Base-by-base conservation (phyloP, 2,329 filamentous ascomycete genomes). In the Paecilomyces niveus region DNA sequence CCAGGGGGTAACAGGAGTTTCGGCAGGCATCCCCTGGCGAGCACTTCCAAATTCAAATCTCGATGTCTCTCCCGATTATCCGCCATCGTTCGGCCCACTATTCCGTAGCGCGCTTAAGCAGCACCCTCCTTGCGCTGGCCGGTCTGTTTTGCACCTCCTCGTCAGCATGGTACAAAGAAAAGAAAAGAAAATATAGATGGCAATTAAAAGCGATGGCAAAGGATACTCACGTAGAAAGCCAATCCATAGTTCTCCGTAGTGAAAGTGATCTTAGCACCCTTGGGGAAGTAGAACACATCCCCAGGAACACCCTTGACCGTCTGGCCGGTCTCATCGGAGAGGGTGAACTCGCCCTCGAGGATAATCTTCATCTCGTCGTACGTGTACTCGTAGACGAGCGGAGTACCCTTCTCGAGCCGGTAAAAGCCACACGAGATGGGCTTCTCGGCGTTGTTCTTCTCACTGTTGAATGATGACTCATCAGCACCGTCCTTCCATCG, bases 331-430 rank as follows among this genome's bases (percentile, higher is more conserved):
- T 82, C 82, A 63, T 89, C 86, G 31, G 77, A 78, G 65, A 89
- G 87, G 61, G 84, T 81, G 67, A 85, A 88, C 63, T 83, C 79
- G 13, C 86, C 87, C 65, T 89, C 86, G 9, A 89, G 73, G 62
- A 89, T 86, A 68, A 89, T 87, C 77, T 89, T 89, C 83, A 88
- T 87, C 77, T 89, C 87, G 67, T 89, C 82, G 72, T 89, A 89
- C 49, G 79, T 84, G 73, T 89, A 89, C 32, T 81, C 83, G 76
- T 89, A 89, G 8, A 85, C 83, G 18, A 89, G 79, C 1, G 85
- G 83, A 3, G 84, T 84, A 65, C 86, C 86, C 64, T 87, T 86
- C 66, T 88, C 85, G 10, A 89, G 78, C 11, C 86, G 81, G 76
- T 88, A 89, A 68, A 89, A 82, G 22, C 87, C 87, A 7, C 78